Percentiles rank a stretch among this genome's conserved stretches.
Evolutionary conservation across 345 rosid genomes (phyloP).

Genomic region (Tarenaya hassleriana): DNA sequence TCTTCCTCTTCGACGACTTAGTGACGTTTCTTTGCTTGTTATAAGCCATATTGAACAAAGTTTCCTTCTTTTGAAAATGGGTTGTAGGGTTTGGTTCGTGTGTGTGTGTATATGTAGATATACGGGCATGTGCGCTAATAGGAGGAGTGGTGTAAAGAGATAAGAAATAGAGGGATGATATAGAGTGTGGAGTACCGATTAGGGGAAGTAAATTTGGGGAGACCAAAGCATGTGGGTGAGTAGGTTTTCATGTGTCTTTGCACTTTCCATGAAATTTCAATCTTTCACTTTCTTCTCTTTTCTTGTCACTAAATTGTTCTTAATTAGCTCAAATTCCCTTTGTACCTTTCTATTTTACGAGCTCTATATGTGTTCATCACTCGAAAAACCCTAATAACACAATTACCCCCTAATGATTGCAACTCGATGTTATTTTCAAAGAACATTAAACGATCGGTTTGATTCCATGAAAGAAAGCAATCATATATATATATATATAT

Average conservation of each 20-base stretch:
- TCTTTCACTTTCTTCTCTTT: background rate
- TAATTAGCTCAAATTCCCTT: no score
- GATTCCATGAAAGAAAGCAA: no score
- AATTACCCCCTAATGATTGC: no score
- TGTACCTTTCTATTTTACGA: no score
- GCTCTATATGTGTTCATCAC: no score
- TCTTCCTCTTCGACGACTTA: conserved; percentile 26
- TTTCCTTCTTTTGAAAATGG: background rate
- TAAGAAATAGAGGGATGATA: conserved; percentile 26
- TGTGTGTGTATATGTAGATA: background rate
- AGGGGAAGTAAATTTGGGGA: conserved; percentile 19
- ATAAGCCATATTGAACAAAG: conserved; percentile 22
- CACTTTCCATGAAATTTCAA: conserved; percentile 22
- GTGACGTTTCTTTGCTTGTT: conserved; percentile 24
- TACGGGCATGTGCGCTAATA: conserved; percentile 14
- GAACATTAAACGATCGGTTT: no score
- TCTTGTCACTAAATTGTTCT: background rate
- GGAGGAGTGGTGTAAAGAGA: conserved; percentile 21
- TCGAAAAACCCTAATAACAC: no score
- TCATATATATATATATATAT: no score
- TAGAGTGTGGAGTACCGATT: background rate
- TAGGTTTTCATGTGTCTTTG: conserved; percentile 13
- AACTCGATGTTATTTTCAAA: no score
- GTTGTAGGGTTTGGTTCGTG: background rate
- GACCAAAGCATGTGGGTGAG: conserved; percentile 41